Conservation (phyloP, 306 rosid species). For the Dicorynia guianensis region DNA sequence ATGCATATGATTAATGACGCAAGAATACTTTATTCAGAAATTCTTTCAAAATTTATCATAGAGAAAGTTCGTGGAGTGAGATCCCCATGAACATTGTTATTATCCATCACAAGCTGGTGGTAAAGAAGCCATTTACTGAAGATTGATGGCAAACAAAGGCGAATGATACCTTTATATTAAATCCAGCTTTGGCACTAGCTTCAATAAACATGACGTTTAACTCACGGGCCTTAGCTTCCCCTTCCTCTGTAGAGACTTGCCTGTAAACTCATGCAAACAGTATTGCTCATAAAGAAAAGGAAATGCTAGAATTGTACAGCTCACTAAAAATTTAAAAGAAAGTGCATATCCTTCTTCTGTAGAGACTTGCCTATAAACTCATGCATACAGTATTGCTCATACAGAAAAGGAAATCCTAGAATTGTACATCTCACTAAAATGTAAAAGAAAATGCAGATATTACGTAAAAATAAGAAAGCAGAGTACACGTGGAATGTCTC, state of each 20-base stretch:
- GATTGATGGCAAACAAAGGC: conserved; percentile 8
- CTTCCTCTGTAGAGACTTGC: conserved; percentile 61
- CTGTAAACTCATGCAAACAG: conserved; percentile 38
- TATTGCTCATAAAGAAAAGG: conserved; percentile 22
- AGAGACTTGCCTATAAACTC: conserved; percentile 52
- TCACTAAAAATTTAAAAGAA: conserved; percentile 1
- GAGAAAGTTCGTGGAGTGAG: conserved; percentile 1
- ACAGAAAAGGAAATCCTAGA: conserved; percentile 18
- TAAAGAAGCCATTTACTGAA: conserved; percentile 19
- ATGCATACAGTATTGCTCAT: conserved; percentile 10
- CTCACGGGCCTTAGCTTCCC: conserved; percentile 57
- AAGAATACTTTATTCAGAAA: neutral
- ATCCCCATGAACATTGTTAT: conserved; percentile 6
- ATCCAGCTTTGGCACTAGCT: conserved; percentile 57
- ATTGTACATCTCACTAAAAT: conserved; percentile 3
- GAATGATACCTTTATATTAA: conserved; percentile 49
- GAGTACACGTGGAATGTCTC: conserved; percentile 7
- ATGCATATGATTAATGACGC: conserved; percentile 1
- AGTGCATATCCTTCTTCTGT: conserved; percentile 47
- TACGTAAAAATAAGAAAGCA: conserved; percentile 22
- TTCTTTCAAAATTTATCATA: conserved; percentile 29
- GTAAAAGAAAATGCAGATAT: neutral
- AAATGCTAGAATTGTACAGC: conserved; percentile 1
- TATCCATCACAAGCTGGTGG: neutral
- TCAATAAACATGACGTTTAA: conserved; percentile 53